Percentiles rank a stretch among this genome's conserved stretches.
phyloP scores from a whole-genome alignment of 441 rosid genomes.

The Arabidopsis hybrid region DNA sequence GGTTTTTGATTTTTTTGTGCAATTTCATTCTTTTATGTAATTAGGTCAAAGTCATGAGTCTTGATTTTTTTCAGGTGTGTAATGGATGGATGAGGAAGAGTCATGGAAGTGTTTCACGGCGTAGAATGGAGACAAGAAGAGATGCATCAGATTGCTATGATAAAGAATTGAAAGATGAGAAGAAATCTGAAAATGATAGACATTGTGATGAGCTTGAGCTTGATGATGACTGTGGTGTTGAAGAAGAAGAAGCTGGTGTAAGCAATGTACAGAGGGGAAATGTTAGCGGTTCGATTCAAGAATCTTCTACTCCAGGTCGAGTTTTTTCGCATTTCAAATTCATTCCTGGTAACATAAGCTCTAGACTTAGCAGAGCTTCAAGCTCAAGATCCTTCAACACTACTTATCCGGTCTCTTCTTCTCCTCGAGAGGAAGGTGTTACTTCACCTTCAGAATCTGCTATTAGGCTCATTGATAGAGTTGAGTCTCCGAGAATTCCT shows the following conservation, averaged over 20 bases:
- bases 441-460: slow-evolving; percentile 46
- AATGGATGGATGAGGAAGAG: slow-evolving; percentile 45
- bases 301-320: slow-evolving; percentile 61
- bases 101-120: slow-evolving; percentile 46
- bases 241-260: slow-evolving; percentile 44
- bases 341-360: slow-evolving; percentile 78
- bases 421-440: slow-evolving; percentile 53
- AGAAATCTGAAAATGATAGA: slow-evolving; percentile 44
- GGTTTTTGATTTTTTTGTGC: background rate
- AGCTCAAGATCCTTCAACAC: slow-evolving; percentile 84
- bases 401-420: slow-evolving; percentile 57
- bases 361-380: slow-evolving; percentile 73
- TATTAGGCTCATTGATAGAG: slow-evolving; percentile 46
- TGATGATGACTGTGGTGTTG: slow-evolving; percentile 58
- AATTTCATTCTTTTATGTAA: background rate
- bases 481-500: slow-evolving; percentile 47
- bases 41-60: slow-evolving; percentile 6
- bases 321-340: slow-evolving; percentile 84
- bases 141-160: slow-evolving; percentile 54
- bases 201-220: slow-evolving; percentile 51
- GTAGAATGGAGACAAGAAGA: slow-evolving; percentile 41
- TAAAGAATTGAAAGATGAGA: slow-evolving; percentile 54
- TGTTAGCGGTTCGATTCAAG: slow-evolving; percentile 57
- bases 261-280: slow-evolving; percentile 39
- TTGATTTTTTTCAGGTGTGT: slow-evolving; percentile 34